Evolutionary conservation across 106 monocot species (phyloP).

Genomic region (Alisma plantagoaquatica): DNA sequence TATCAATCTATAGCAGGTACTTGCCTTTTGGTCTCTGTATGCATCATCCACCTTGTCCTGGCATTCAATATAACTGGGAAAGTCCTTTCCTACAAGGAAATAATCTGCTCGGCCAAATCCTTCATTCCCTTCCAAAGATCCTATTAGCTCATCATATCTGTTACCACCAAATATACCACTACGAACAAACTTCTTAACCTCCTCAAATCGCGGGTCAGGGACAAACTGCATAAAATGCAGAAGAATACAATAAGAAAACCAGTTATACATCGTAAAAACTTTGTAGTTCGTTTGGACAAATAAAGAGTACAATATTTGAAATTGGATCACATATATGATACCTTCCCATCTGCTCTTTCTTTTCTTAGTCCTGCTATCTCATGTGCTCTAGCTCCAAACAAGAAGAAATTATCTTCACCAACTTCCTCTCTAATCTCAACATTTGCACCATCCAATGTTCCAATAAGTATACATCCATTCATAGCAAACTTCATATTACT

Average conservation of each 20-base stretch:
- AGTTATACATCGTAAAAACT: too few species aligned
- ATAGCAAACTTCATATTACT: slow-evolving; percentile 99
- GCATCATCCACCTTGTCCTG: slow-evolving; percentile 83
- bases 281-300: too few species aligned
- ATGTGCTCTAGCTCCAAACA: slow-evolving; percentile 90
- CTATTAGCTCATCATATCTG: slow-evolving; percentile 65
- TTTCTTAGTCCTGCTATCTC: slow-evolving; percentile 77
- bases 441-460: slow-evolving; percentile 97
- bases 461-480: slow-evolving; percentile 98
- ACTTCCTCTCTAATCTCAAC: slow-evolving; percentile 98
- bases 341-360: slow-evolving; percentile 93
- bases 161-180: slow-evolving; percentile 73
- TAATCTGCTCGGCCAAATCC: slow-evolving; percentile 97
- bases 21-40: slow-evolving; percentile 77
- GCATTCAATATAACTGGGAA: slow-evolving; percentile 94
- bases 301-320: too few species aligned
- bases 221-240: slow-evolving; percentile 54
- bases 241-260: background rate
- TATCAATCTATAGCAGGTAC: too few species aligned
- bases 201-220: slow-evolving; percentile 81
- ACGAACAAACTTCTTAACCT: slow-evolving; percentile 84
- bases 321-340: too few species aligned
- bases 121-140: slow-evolving; percentile 92
- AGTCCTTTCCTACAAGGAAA: slow-evolving; percentile 98
- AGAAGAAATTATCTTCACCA: slow-evolving; percentile 79